These are phyloP conservation scores for Curvularia sp. DNA, from an alignment of 2,329 filamentous ascomycete species.

Conservation along the genomic window DNA sequence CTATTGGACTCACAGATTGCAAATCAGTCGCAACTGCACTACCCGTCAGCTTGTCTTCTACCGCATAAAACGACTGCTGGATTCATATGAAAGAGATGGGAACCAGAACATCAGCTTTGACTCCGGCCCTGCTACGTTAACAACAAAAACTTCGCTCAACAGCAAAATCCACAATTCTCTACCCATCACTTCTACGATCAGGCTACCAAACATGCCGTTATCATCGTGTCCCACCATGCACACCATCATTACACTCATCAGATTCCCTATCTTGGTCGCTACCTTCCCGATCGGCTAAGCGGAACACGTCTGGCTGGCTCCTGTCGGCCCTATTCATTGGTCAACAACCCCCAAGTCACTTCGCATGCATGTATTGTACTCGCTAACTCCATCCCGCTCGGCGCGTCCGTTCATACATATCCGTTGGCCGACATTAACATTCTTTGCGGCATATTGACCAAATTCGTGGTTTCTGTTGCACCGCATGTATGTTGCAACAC, in stretches of 20 bases:
- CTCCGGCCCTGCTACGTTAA: not conserved
- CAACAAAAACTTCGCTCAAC: not conserved
- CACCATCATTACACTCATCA: constrained; percentile 2
- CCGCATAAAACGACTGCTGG: not conserved
- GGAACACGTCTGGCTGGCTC: constrained; percentile 5
- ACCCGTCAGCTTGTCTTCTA: not conserved
- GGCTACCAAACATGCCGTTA: not conserved
- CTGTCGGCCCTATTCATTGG: constrained; percentile 5
- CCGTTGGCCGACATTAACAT: not conserved
- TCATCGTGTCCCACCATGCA: constrained; percentile 5
- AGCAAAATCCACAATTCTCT: not conserved
- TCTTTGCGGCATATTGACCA: not conserved
- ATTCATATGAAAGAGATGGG: not conserved
- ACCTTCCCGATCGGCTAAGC: constrained; percentile 19
- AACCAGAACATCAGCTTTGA: not conserved
- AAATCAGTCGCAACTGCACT: not conserved
- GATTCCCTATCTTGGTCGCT: not conserved
- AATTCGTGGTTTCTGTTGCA: not conserved
- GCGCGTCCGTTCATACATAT: constrained; percentile 1
- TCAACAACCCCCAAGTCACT: constrained; percentile 5
- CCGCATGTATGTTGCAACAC: not conserved
- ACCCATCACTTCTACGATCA: not conserved
- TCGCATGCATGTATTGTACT: constrained; percentile 10
- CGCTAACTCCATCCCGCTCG: constrained; percentile 2
- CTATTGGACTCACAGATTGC: not conserved